Percentiles rank a stretch among this genome's conserved stretches.
These are phyloP conservation scores for Calonectria pauciramosa DNA, from an alignment of 2,329 filamentous ascomycete genomes.

Conservation along the genomic window DNA sequence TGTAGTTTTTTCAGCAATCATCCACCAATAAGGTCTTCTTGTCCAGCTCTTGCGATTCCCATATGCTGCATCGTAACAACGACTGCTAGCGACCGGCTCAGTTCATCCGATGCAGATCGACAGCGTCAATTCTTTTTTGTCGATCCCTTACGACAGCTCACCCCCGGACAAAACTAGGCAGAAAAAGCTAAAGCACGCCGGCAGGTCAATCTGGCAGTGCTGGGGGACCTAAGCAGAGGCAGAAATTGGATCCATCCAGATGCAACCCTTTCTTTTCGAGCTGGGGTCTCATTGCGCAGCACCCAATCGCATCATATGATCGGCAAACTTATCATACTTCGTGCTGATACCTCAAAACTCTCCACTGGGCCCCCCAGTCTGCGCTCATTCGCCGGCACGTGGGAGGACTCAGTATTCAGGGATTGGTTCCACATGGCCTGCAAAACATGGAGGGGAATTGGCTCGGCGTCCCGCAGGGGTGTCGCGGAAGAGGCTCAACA, in stretches of 20 bases:
- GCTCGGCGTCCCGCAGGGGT: not conserved
- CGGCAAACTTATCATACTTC: not conserved
- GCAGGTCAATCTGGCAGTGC: not conserved
- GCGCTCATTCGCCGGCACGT: not conserved
- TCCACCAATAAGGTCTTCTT: not conserved
- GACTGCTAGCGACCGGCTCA: not conserved
- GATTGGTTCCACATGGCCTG: not conserved
- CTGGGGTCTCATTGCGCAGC: not conserved
- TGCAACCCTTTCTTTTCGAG: not conserved
- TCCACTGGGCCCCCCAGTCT: not conserved
- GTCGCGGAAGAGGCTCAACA: not conserved
- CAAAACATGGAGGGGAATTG: constrained; percentile 9
- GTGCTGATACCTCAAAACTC: not conserved
- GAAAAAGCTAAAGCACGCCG: not conserved
- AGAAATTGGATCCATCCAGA: not conserved
- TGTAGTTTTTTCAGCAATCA: not conserved
- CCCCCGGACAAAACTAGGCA: not conserved
- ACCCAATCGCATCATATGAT: constrained; percentile 6
- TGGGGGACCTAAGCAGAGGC: not conserved
- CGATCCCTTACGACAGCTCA: not conserved
- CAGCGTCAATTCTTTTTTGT: not conserved
- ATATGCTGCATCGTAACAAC: not conserved
- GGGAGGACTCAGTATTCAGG: not conserved
- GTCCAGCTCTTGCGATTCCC: not conserved
- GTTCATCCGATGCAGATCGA: not conserved